phyloP scores from a whole-genome alignment of 176 grass and related monocot species.

The Triticum monococcum region DNA sequence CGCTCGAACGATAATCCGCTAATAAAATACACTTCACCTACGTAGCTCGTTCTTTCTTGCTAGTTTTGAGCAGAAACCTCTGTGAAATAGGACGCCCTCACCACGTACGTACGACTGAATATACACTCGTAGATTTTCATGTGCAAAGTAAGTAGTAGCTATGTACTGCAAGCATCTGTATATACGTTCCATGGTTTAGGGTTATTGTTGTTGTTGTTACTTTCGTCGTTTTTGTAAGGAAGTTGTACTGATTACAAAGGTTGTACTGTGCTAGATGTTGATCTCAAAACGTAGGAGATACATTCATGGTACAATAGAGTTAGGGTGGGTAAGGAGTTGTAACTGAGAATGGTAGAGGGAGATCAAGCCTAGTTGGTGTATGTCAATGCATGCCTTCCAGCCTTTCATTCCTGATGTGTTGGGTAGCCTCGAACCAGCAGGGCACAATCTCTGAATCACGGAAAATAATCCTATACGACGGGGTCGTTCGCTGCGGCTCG shows the following conservation, averaged over 20 bases:
- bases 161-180: not conserved
- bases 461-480: constrained; percentile 14
- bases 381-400: not conserved
- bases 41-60: constrained; percentile 20
- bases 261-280: constrained; percentile 16
- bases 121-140: constrained; percentile 12
- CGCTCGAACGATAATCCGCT: not conserved
- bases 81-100: constrained; percentile 22
- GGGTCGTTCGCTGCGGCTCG: too few species aligned
- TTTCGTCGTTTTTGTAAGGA: constrained; percentile 25
- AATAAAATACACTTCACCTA: constrained; percentile 11
- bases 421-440: not conserved
- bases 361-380: not conserved
- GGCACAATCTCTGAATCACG: not conserved
- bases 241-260: constrained; percentile 26
- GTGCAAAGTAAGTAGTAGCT: not conserved
- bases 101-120: not conserved
- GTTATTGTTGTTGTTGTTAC: not conserved
- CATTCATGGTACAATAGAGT: constrained; percentile 3
- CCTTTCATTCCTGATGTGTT: not conserved
- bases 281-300: constrained; percentile 18
- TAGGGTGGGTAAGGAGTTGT: not conserved
- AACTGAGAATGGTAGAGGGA: not conserved
- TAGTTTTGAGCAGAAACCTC: constrained; percentile 33
- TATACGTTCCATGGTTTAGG: not conserved